A percentile compares a stretch with the other conserved stretches of the same genome.
phyloP scores from a whole-genome alignment of 2,329 filamentous ascomycete species.

The Gnomoniopsis sp. region DNA sequence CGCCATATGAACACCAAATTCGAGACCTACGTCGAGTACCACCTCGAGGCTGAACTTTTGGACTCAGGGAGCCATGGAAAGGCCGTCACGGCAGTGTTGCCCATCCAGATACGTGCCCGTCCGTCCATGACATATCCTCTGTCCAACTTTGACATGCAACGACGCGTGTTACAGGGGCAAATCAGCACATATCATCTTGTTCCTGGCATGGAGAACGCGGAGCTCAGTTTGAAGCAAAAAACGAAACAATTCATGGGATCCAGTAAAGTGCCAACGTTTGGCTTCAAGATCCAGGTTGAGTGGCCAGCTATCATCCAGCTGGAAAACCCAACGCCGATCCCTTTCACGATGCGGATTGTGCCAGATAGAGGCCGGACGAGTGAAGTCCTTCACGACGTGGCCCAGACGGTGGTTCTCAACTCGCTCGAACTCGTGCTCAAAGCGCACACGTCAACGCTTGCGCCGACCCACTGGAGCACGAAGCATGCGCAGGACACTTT shows the following conservation, averaged over 20 bases:
- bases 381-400: conserved; percentile 10
- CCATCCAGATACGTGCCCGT: conserved; percentile 20
- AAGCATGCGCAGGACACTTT: neutral
- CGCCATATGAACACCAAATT: conserved; percentile 10
- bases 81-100: conserved; percentile 20
- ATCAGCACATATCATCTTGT: conserved; percentile 25
- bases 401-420: conserved; percentile 18
- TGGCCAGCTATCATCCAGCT: conserved; percentile 29
- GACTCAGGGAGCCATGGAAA: neutral
- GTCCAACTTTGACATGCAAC: conserved; percentile 17
- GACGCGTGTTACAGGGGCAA: conserved; percentile 6
- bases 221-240: conserved; percentile 31
- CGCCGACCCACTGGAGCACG: conserved; percentile 11
- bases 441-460: conserved; percentile 16
- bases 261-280: conserved; percentile 30
- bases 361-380: conserved; percentile 19
- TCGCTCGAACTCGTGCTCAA: conserved; percentile 19
- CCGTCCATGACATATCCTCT: conserved; percentile 19
- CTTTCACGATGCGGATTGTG: conserved; percentile 19
- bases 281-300: conserved; percentile 25
- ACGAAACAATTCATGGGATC: conserved; percentile 29
- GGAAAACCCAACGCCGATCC: conserved; percentile 23
- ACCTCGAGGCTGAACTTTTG: conserved; percentile 27
- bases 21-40: conserved; percentile 32
- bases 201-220: conserved; percentile 27